phyloP scores from a whole-genome alignment of 768 basidiomycete species.

The Dioszegia aurantiaca region DNA sequence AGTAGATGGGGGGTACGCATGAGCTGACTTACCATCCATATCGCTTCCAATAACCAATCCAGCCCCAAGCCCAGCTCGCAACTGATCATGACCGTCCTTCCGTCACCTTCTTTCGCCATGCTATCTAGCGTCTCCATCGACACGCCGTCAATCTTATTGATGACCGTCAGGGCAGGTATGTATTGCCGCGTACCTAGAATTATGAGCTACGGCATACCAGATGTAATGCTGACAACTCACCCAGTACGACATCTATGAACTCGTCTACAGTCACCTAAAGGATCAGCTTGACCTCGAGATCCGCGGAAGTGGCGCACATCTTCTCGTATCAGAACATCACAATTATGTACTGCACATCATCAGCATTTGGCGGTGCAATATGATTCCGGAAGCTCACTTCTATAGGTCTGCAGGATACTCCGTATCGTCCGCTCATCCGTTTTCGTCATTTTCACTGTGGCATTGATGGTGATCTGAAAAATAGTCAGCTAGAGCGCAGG shows the following conservation, averaged over 20 bases:
- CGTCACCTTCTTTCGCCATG: conserved; percentile 57
- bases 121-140: conserved; percentile 52
- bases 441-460: conserved; percentile 87
- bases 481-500: conserved; percentile 3
- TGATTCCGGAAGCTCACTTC: too few relatives aligned
- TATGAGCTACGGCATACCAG: not conserved
- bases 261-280: conserved; percentile 86
- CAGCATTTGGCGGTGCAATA: too few relatives aligned
- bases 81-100: conserved; percentile 87
- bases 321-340: conserved; percentile 97
- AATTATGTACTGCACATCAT: conserved; percentile 56
- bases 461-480: conserved; percentile 77
- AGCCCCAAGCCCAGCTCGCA: conserved; percentile 87
- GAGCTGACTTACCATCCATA: conserved; percentile 53
- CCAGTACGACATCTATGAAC: conserved; percentile 97
- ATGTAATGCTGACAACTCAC: conserved; percentile 52
- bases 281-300: conserved; percentile 10
- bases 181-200: conserved; percentile 85
- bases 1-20: not conserved
- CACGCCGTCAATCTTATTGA: conserved; percentile 86
- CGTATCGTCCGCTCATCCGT: conserved; percentile 94
- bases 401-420: conserved; percentile 88
- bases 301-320: conserved; percentile 63
- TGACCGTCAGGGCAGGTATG: conserved; percentile 84
- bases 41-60: conserved; percentile 55